Evolutionary conservation across 202 grass and related monocot genomes (phyloP), one percentile per base, ranked within the genome.

Genomic region (Elaeis oleifera): DNA sequence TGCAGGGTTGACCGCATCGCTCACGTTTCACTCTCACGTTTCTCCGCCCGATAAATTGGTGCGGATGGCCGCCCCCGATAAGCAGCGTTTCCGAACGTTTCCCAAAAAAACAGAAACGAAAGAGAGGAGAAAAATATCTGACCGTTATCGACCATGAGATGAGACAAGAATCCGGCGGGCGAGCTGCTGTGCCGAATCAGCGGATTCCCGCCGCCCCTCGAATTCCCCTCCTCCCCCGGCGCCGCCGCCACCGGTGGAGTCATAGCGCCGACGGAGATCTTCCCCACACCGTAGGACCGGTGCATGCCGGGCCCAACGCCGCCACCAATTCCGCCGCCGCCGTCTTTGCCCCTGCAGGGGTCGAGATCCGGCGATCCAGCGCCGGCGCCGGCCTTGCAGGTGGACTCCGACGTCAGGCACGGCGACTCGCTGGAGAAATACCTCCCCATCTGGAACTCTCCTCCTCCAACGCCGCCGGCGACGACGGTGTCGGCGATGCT

Each of bases 101-200:
- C 36, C 9, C 4, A 21, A 23, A 5, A n/a, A 9, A 23, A 16
- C 14, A 0, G 9, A 44, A 13, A 13, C 24, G 23, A 24, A 56
- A 9, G 16, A 16, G 5, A 26, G 48, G 59, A 21, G 24, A 58
- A 54, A 59, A 27, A 23, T 3, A 0, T 11, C 53, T 65, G 62
- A 75, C 71, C 78, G 32, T 70, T 54, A 50, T 81, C 78, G 23
- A 63, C 24, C 54, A 81, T 60, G 26, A 76, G 79, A 64, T 76
- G 65, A 20, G 78, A 81, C 39, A 81, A 66, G 59, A 81, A 70
- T 50, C 65, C 60, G 16, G 79, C 58, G 9, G 72, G 72, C 1
- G 79, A 81, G 54, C 72, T 81, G 52, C 69, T 63, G 24, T 81
- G 79, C 48, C 67, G 59, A 8, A 63, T 21, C 29, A 81, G 50